Conservation (phyloP, 306 rosid genomes). For the Psophocarpus tetragonolobus region DNA sequence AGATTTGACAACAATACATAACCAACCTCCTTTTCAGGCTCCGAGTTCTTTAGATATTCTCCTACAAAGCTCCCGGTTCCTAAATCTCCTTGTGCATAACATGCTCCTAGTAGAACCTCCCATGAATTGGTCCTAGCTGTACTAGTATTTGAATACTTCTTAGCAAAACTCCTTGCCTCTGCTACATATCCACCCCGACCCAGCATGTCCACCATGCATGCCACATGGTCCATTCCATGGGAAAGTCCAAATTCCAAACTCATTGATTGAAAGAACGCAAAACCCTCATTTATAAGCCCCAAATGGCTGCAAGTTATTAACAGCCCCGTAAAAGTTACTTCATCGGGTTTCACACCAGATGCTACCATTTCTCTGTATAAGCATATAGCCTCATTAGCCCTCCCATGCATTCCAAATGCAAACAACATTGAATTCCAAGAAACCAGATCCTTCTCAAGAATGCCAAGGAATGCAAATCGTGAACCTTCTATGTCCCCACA, state of each 20-base stretch:
- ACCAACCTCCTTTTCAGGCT: slow-evolving; percentile 59
- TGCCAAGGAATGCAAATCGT: slow-evolving; percentile 45
- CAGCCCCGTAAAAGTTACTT: slow-evolving; percentile 74
- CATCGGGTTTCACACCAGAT: slow-evolving; percentile 64
- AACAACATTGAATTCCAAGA: slow-evolving; percentile 85
- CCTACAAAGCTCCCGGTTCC: slow-evolving; percentile 49
- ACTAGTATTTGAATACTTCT: slow-evolving; percentile 42
- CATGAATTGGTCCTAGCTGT: slow-evolving; percentile 32
- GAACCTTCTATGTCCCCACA: slow-evolving; percentile 73
- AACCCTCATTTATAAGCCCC: slow-evolving; percentile 66
- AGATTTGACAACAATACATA: slow-evolving; percentile 74
- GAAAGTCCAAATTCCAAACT: slow-evolving; percentile 52
- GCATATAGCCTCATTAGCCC: slow-evolving; percentile 48
- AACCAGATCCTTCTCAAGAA: slow-evolving; percentile 60
- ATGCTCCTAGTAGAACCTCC: slow-evolving; percentile 75
- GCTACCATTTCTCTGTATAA: slow-evolving; percentile 58
- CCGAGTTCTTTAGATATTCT: slow-evolving; percentile 50
- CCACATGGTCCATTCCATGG: slow-evolving; percentile 64
- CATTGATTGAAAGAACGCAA: slow-evolving; percentile 56
- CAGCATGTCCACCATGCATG: slow-evolving; percentile 85
- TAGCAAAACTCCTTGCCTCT: slow-evolving; percentile 61
- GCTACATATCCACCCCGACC: slow-evolving; percentile 69
- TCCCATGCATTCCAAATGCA: slow-evolving; percentile 71
- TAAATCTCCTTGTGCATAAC: slow-evolving; percentile 53
- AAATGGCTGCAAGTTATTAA: slow-evolving; percentile 83